phyloP scores from a whole-genome alignment of 2,329 filamentous ascomycete genomes.

The Cladosporium sp. region DNA sequence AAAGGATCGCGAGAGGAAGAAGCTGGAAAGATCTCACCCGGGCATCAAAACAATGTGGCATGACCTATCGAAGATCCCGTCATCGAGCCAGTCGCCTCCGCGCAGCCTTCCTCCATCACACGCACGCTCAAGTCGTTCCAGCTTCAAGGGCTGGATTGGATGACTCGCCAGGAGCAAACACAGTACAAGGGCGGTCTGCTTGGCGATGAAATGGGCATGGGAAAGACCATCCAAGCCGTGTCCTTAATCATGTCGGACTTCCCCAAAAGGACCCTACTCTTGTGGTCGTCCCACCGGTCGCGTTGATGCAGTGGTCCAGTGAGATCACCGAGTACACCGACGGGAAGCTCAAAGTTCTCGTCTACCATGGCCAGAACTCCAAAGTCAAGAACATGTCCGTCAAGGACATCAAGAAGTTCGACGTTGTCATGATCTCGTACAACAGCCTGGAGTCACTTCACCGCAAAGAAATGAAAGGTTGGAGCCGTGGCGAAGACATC shows the following conservation, averaged over 20 bases:
- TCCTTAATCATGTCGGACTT: constrained; percentile 98
- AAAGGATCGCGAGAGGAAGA: constrained; percentile 52
- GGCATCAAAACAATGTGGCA: constrained; percentile 81
- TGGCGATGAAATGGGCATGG: constrained; percentile 98
- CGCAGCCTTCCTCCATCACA: constrained; percentile 73
- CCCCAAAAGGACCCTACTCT: constrained; percentile 78
- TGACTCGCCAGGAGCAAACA: constrained; percentile 82
- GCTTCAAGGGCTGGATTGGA: constrained; percentile 90
- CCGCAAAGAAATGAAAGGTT: constrained; percentile 88
- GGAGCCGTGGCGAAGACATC: constrained; percentile 72
- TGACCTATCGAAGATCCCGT: constrained; percentile 65
- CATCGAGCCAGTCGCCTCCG: constrained; percentile 60
- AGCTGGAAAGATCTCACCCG: constrained; percentile 73
- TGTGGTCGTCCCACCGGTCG: constrained; percentile 87
- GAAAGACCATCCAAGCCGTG: constrained; percentile 97
- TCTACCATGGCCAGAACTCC: constrained; percentile 82
- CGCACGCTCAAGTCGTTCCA: constrained; percentile 90
- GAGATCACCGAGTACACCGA: constrained; percentile 67
- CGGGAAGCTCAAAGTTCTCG: constrained; percentile 82
- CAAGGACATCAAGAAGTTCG: constrained; percentile 72
- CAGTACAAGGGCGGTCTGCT: constrained; percentile 85
- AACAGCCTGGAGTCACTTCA: constrained; percentile 86
- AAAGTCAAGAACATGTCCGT: constrained; percentile 74
- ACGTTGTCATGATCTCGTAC: constrained; percentile 98
- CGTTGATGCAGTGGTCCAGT: constrained; percentile 85